Base-by-base conservation (phyloP, 805 yeast species). In the Pichia sporocuriosa region DNA sequence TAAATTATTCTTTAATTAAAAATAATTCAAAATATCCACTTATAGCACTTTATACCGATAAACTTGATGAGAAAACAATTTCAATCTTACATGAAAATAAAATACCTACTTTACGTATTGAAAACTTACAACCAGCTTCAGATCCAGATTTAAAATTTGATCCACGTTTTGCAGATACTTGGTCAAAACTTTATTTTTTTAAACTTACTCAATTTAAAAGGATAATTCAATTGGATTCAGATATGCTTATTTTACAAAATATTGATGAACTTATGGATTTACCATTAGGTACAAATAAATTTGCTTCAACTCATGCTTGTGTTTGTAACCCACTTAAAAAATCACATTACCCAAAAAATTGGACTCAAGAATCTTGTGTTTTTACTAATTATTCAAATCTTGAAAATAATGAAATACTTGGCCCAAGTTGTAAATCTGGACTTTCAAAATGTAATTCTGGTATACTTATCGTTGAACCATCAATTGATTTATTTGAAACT, bases 231-330 rank as follows among this genome's bases (percentile, higher is more conserved):
- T 59, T 77, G 42, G 84, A 77, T 50, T 67, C 75, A 15, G 84
- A 77, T 56, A 77, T 78, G 82, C 60, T 75, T 23, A 77, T 77
- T 2, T 42, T 72, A 8, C 60, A 63, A 42, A 77, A 77, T 50
- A 73, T 77, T 77, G 83, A 77, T 55, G 82, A 76, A 50, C 57
- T 77, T 32, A 71, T 77, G 71, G 71, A 69, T 7, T 37, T 74
- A 16, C 65, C 65, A 9, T 54, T 77, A 36, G 48, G 53, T 9
- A 51, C 53, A 2, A 50, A 53, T 4, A 68, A 63, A 4, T 75
- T 77, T 58, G 83, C 80, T 0, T 80, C 81, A 0, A 55, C 73
- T 10, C 77, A 76, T 48, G 81, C 82, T 3, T 77, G 83, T 56
- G 78, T 75, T 19, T 77, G 83, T 57, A 77, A 77, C 48, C 83